phyloP scores from a whole-genome alignment of 805 yeast genomes.

The Yarrowia alimentaria region DNA sequence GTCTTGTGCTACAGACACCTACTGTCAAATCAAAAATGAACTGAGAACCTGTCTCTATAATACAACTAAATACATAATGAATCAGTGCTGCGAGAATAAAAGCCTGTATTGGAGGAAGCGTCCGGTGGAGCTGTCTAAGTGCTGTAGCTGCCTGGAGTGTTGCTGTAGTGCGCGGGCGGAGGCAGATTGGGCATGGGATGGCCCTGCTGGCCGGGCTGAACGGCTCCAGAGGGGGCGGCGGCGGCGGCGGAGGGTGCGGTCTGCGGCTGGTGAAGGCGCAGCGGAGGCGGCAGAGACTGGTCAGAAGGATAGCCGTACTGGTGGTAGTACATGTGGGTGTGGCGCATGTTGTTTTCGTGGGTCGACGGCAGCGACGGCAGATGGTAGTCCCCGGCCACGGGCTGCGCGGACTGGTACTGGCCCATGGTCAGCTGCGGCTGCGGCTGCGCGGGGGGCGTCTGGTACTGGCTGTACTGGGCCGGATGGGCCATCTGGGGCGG shows the following conservation, averaged over 20 bases:
- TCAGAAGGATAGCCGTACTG: conserved; percentile 22
- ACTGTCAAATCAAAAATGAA: not conserved
- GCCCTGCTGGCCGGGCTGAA: not conserved
- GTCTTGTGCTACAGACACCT: no score
- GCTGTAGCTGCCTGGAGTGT: conserved; percentile 16
- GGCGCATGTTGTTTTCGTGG: conserved; percentile 19
- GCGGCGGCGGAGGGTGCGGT: no score
- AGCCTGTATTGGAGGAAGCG: not conserved
- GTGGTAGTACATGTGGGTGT: conserved; percentile 17
- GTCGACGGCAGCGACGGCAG: conserved; percentile 24
- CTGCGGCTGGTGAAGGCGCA: conserved; percentile 23
- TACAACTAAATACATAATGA: conserved; percentile 24
- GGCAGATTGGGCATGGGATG: not conserved
- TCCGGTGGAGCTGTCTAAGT: not conserved
- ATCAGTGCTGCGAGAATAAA: conserved; percentile 20
- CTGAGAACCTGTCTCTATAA: conserved; percentile 25
- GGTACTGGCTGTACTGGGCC: conserved; percentile 3
- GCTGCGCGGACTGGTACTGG: conserved; percentile 29
- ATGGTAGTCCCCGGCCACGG: no score
- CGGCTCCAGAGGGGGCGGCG: no score
- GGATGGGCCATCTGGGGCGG: conserved; percentile 6
- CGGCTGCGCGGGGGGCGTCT: conserved; percentile 24
- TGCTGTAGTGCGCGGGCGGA: conserved; percentile 3
- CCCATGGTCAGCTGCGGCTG: conserved; percentile 28
- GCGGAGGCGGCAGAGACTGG: conserved; percentile 17